Conservation (phyloP, 2,329 filamentous ascomycete species). For the Chrysosporium keratinophilum region DNA sequence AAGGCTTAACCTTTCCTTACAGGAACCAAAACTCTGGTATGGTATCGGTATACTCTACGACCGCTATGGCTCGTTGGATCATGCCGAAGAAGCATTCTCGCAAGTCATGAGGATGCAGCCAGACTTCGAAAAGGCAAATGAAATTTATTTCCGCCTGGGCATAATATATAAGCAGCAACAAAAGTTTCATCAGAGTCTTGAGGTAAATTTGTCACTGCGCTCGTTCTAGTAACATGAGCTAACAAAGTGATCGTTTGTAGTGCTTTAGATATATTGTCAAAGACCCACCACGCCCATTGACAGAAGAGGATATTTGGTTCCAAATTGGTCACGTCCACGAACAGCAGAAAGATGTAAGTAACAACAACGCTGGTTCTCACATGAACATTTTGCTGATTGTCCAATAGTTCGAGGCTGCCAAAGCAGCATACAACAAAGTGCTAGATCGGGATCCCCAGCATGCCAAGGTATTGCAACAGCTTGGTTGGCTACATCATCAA, state of each 20-base stretch:
- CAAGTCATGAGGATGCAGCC: slow-evolving; percentile 99
- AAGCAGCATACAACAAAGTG: slow-evolving; percentile 83
- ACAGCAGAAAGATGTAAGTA: slow-evolving; percentile 90
- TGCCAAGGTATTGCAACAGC: slow-evolving; percentile 93
- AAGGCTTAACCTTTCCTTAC: neutral
- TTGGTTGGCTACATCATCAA: slow-evolving; percentile 96
- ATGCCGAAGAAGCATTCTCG: slow-evolving; percentile 95
- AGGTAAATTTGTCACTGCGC: slow-evolving; percentile 48
- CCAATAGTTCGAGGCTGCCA: slow-evolving; percentile 79
- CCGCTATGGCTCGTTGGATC: slow-evolving; percentile 88
- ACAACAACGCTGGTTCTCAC: neutral
- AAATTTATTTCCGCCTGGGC: slow-evolving; percentile 97
- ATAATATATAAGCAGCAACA: slow-evolving; percentile 99
- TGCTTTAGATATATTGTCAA: slow-evolving; percentile 98
- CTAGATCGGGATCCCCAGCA: slow-evolving; percentile 91
- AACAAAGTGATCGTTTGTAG: slow-evolving; percentile 37
- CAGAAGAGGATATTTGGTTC: slow-evolving; percentile 98
- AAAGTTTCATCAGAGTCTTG: slow-evolving; percentile 83
- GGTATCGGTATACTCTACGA: slow-evolving; percentile 97
- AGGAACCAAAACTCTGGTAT: slow-evolving; percentile 98
- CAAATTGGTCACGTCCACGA: slow-evolving; percentile 98
- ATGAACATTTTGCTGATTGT: neutral
- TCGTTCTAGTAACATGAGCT: neutral
- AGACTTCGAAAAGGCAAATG: slow-evolving; percentile 95
- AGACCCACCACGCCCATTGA: slow-evolving; percentile 81